Conservation (phyloP, 164 flowering plant genomes). For the Tetracentron sinense region DNA sequence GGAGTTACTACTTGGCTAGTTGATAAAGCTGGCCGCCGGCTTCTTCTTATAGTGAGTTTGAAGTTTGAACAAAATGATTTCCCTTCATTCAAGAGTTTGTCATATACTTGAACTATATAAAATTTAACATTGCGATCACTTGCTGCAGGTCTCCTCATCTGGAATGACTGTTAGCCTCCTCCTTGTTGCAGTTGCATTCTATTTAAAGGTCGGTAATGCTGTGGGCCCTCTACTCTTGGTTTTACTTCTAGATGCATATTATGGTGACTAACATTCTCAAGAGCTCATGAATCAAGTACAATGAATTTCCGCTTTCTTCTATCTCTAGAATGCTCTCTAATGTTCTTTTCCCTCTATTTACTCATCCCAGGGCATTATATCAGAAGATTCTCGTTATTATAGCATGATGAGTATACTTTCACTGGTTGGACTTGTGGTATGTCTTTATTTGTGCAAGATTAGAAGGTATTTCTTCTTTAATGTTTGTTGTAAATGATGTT, state of each 20-base stretch:
- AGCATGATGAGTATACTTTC: conserved; percentile 50
- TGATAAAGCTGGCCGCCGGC: conserved; percentile 91
- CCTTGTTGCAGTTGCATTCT: conserved; percentile 78
- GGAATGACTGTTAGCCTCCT: conserved; percentile 83
- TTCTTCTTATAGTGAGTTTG: conserved; percentile 83
- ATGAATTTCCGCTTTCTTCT: background rate
- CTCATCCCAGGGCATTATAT: conserved; percentile 36
- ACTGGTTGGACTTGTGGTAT: conserved; percentile 91
- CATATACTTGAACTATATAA: conserved; percentile 1
- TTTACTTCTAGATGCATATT: background rate
- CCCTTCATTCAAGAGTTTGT: conserved; percentile 5
- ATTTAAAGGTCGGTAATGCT: conserved; percentile 45
- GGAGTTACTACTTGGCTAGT: conserved; percentile 77
- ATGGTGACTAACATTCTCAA: background rate
- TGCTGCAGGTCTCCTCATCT: conserved; percentile 59
- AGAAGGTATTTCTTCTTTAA: background rate
- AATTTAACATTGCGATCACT: background rate
- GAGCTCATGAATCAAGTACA: background rate
- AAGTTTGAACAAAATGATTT: background rate
- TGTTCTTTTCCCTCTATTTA: background rate
- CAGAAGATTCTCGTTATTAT: conserved; percentile 45
- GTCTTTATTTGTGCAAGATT: conserved; percentile 13
- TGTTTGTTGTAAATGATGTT: no score
- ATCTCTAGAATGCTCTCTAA: conserved; percentile 7
- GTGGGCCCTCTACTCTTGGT: background rate